Evolutionary conservation across 257 asterid species (phyloP), one percentile per base, ranked within the genome.

Genomic region (Craterostigma plantagineum): DNA sequence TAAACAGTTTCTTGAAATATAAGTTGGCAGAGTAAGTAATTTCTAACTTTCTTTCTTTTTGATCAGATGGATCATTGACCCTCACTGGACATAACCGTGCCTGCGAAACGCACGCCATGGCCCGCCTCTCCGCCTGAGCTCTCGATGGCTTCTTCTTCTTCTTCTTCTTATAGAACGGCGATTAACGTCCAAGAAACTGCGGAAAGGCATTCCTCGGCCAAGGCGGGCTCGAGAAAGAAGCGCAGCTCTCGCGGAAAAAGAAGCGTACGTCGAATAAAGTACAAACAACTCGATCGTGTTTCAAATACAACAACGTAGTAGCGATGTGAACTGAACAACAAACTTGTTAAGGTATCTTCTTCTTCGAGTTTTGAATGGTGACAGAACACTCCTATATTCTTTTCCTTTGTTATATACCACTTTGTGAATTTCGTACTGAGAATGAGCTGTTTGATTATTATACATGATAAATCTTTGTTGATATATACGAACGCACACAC

Each of bases 81-180:
- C 96, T 37, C 94, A 30, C 37, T 90, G 36, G 87, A 85, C 14
- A 76, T 90, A 43, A 84, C 85, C 0, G 78, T 90, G 62, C 78
- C 96, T 5, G 92, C 94, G 43, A 83, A 75, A 63, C 92, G 67
- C 52, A 90, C 96, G 6, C 94, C 99, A 18, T 90, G 99, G 99
- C 99, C 99, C 0, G 94, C 79, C 57, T 68, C 87, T 59, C 91
- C 94, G 38, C 94, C 92, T 0, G 94, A 90, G 50, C 80, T 80
- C 64, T 78, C 82, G 12, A 23, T 23, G 30, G 30, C 30, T 23
- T 51, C 75, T 14, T n/a, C n/a, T n/a, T n/a, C n/a, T n/a, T n/a
- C n/a, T n/a, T n/a, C n/a, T n/a, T 38, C 63, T 16, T 41, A 36
- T 46, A 83, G 67, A 35, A 71, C 75, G 60, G 62, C 54, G 50